A percentile compares a stretch with the other conserved stretches of the same genome.
phyloP scores from a whole-genome alignment of 2,329 filamentous ascomycete species.

The Myriosclerotinia scirpicola region DNA sequence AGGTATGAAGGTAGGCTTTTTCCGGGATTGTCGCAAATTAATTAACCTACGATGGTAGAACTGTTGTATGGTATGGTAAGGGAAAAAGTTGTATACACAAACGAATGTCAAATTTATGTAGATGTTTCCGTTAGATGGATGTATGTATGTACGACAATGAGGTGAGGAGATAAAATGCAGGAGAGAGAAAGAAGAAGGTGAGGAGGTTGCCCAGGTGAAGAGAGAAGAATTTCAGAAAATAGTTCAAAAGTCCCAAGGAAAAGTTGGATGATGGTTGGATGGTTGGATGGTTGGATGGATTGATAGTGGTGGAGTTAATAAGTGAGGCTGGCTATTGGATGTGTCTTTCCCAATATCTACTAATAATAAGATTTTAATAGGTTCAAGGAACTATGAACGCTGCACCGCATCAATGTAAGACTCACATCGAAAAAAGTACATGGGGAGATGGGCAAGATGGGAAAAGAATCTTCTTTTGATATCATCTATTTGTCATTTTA shows the following conservation, averaged over 20 bases:
- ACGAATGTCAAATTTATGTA: conserved; percentile 9
- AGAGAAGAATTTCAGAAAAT: neutral
- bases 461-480: no score
- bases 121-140: neutral
- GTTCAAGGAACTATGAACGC: no score
- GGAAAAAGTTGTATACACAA: conserved; percentile 2
- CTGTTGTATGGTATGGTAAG: neutral
- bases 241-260: neutral
- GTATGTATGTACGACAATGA: neutral
- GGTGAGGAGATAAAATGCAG: neutral
- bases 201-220: neutral
- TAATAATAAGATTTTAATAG: no score
- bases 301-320: no score
- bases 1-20: neutral
- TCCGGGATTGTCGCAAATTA: conserved; percentile 13
- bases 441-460: no score
- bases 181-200: conserved; percentile 15
- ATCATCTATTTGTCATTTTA: no score
- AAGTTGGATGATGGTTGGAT: no score
- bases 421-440: no score
- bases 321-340: no score
- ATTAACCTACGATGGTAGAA: conserved; percentile 9
- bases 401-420: no score
- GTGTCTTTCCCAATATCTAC: no score
- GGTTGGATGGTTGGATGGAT: no score